Conservation (phyloP, 2,329 filamentous ascomycete genomes). For the Tothia fuscella region DNA sequence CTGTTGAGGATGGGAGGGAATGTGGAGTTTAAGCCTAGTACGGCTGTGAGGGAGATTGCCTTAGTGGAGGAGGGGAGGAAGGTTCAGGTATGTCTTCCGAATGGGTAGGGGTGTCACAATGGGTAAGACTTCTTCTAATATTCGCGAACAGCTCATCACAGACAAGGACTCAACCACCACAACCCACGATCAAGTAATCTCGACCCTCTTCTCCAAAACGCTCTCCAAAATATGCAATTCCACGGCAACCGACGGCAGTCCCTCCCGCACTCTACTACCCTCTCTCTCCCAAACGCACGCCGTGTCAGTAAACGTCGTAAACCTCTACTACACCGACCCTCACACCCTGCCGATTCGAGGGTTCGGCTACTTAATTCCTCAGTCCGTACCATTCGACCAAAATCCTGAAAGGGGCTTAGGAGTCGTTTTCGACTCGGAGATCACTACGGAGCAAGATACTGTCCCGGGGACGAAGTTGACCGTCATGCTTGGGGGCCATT, state of each 20-base stretch:
- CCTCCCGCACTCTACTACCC: slow-evolving; percentile 17
- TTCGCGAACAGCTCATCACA: no score
- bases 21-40: slow-evolving; percentile 44
- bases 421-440: slow-evolving; percentile 80
- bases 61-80: background rate
- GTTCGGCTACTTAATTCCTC: slow-evolving; percentile 87
- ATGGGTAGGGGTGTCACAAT: no score
- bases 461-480: slow-evolving; percentile 69
- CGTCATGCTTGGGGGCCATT: slow-evolving; percentile 89
- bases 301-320: slow-evolving; percentile 83
- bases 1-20: slow-evolving; percentile 43
- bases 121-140: no score
- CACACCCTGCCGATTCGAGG: slow-evolving; percentile 55
- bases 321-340: slow-evolving; percentile 65
- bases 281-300: slow-evolving; percentile 44
- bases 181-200: slow-evolving; percentile 48
- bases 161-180: slow-evolving; percentile 7
- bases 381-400: slow-evolving; percentile 52
- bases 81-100: slow-evolving; percentile 2
- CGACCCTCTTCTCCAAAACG: slow-evolving; percentile 41
- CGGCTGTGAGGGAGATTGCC: slow-evolving; percentile 17
- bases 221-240: no score
- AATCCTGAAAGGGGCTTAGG: slow-evolving; percentile 79
- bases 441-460: slow-evolving; percentile 36
- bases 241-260: no score